Percentiles rank a stretch among this genome's conserved stretches.
These are phyloP conservation scores for Achaetomiella virescens DNA, from an alignment of 495 filamentous ascomycete genomes.

Conservation along the genomic window DNA sequence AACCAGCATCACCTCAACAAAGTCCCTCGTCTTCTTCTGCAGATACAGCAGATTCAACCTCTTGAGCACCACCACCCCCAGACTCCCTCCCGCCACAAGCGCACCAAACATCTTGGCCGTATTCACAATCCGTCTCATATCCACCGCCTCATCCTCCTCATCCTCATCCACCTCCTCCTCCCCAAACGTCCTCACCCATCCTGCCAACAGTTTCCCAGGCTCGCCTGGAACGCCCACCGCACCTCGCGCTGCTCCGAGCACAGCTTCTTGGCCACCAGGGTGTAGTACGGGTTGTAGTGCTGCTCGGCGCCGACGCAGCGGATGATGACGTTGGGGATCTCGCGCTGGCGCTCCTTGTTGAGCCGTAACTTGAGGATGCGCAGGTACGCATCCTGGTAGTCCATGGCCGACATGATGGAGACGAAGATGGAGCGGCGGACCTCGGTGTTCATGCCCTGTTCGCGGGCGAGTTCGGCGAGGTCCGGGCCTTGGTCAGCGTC, in stretches of 20 bases:
- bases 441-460: conserved; percentile 92
- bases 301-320: conserved; percentile 82
- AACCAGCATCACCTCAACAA: conserved; percentile 74
- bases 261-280: conserved; percentile 69
- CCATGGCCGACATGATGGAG: conserved; percentile 77
- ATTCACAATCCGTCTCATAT: conserved; percentile 72
- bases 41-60: conserved; percentile 73
- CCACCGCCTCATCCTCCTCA: conserved; percentile 43
- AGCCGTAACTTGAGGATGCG: conserved; percentile 75
- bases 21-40: conserved; percentile 66
- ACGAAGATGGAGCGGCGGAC: conserved; percentile 89
- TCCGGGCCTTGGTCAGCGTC: conserved; percentile 55
- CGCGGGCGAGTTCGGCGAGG: conserved; percentile 65
- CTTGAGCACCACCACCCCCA: conserved; percentile 63
- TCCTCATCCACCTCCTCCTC: conserved; percentile 44
- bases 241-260: conserved; percentile 66
- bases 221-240: conserved; percentile 76
- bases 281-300: conserved; percentile 88
- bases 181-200: conserved; percentile 66
- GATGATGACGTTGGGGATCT: conserved; percentile 81
- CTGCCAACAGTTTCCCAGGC: conserved; percentile 79
- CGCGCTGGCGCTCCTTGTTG: conserved; percentile 76
- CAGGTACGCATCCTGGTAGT: conserved; percentile 75
- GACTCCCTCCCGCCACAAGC: conserved; percentile 59
- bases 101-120: conserved; percentile 78